A percentile compares a stretch with the other conserved stretches of the same genome.
Conservation (phyloP, 805 yeast genomes). For the Debaryomyces prosopidis region DNA sequence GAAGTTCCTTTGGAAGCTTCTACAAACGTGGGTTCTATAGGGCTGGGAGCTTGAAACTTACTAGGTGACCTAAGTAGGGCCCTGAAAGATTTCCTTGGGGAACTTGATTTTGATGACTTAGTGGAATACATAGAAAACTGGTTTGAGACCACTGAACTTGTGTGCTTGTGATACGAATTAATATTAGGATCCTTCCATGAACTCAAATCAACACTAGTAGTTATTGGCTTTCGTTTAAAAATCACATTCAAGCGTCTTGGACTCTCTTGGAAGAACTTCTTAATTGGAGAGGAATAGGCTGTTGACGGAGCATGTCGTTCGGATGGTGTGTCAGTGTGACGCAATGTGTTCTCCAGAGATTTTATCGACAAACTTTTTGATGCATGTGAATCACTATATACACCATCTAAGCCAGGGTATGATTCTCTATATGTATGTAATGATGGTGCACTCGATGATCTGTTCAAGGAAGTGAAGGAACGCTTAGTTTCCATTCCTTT, state of each 20-base stretch:
- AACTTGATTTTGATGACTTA: conserved; percentile 28
- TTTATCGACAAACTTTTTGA: conserved; percentile 2
- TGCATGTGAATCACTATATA: not conserved
- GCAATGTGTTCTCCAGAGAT: conserved; percentile 12
- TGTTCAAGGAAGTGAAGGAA: conserved; percentile 17
- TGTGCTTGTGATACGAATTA: conserved; percentile 21
- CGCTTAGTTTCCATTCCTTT: conserved; percentile 1
- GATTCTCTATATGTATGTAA: conserved; percentile 36
- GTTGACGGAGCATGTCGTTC: conserved; percentile 7
- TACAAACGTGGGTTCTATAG: not conserved
- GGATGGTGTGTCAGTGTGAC: conserved; percentile 13
- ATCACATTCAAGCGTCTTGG: conserved; percentile 27
- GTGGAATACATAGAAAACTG: conserved; percentile 27
- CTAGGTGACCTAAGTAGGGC: conserved; percentile 6
- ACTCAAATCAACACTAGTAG: conserved; percentile 4
- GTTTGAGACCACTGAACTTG: conserved; percentile 26
- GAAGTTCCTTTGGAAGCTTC: not conserved
- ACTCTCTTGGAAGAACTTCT: conserved; percentile 28
- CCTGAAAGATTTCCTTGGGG: conserved; percentile 31
- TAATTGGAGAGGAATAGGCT: conserved; percentile 31
- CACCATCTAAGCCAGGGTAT: not conserved
- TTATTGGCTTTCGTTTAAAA: conserved; percentile 13
- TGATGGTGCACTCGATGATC: conserved; percentile 42
- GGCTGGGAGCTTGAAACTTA: not conserved
- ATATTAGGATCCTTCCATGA: not conserved